Evolutionary conservation across 139 green algal species (phyloP), one percentile per base, ranked within the genome.

Genomic region (Tetraselmis striata): DNA sequence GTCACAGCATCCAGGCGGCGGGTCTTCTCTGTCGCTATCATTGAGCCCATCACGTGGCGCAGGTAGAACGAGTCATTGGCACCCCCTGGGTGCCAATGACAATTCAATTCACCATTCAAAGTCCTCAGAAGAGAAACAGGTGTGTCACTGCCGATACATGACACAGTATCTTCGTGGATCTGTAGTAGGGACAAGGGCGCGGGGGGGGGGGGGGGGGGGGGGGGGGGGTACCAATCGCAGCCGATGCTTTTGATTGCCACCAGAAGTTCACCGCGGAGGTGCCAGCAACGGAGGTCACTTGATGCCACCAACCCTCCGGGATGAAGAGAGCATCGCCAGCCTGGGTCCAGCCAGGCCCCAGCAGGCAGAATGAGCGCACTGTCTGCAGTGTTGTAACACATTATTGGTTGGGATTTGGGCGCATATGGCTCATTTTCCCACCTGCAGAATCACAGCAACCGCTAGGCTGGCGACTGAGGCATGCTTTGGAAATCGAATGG

Each of bases 231-330:
- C 86, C 87, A 45, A 90, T 29, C 2, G 32, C 30, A 1, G 29
- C 0, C 0, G 80, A 79, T 0, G 86, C 78, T 0, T 77, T 2
- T 0, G 88, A 91, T 22, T 83, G 76, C 93, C 93, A 96, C 93
- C 93, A 97, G 81, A 92, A 93, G 85, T 97, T 97, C 32, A 95
- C 87, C 0, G 93, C 93, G 27, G 95, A 88, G 1, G 91, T 94
- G 26, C 32, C 31, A 23, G 30, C 82, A 82, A 22, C 76, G 18
- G 24, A 29, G 30, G 78, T 81, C 77, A 95, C 88, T 74, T 94
- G 90, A 81, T 96, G 93, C 92, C 92, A 96, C 89, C 89, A 96
- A 29, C 93, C 93, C 29, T 94, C 90, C 5, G 93, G 93, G 2
- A 96, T 90, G 82, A 93, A 94, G 29, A 96, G 81, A 0, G 90